These are phyloP conservation scores for Xylaria castorea DNA, from an alignment of 495 filamentous ascomycete species.

Conservation along the genomic window DNA sequence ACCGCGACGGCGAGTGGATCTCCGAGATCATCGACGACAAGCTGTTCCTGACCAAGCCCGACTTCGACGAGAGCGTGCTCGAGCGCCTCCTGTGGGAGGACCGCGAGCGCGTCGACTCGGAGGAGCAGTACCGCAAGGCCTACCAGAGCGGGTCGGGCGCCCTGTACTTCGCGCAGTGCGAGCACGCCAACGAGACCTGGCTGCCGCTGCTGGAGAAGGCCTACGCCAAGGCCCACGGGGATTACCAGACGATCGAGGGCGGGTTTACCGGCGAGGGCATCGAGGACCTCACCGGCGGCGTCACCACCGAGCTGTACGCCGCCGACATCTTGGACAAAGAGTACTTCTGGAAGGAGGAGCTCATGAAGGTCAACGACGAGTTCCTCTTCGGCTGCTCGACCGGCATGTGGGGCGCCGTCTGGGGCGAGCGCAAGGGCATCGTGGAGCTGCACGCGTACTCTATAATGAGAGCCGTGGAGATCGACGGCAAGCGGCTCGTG, in stretches of 20 bases:
- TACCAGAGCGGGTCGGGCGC: conserved; percentile 78
- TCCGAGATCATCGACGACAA: conserved; percentile 84
- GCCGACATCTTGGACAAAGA: conserved; percentile 88
- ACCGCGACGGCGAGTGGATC: conserved; percentile 92
- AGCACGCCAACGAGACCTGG: conserved; percentile 90
- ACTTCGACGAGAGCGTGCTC: conserved; percentile 75
- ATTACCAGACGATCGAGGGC: conserved; percentile 82
- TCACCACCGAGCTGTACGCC: conserved; percentile 80
- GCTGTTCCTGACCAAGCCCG: conserved; percentile 79
- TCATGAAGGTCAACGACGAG: conserved; percentile 83
- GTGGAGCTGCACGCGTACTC: conserved; percentile 86
- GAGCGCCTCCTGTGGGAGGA: conserved; percentile 76
- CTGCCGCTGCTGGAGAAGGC: conserved; percentile 93
- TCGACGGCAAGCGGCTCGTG: conserved; percentile 75
- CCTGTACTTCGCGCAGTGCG: conserved; percentile 86
- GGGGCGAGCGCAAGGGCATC: conserved; percentile 73
- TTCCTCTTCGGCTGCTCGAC: conserved; percentile 88
- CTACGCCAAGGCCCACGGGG: conserved; percentile 93
- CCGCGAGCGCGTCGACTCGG: conserved; percentile 70
- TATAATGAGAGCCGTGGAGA: conserved; percentile 80
- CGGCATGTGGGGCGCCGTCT: conserved; percentile 66
- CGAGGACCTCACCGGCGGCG: conserved; percentile 92
- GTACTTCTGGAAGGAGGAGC: conserved; percentile 85
- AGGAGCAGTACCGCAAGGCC: conserved; percentile 77
- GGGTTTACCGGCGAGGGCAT: conserved; percentile 88